Conservation (phyloP, 331 rosid genomes). For the Quercus phellos region DNA sequence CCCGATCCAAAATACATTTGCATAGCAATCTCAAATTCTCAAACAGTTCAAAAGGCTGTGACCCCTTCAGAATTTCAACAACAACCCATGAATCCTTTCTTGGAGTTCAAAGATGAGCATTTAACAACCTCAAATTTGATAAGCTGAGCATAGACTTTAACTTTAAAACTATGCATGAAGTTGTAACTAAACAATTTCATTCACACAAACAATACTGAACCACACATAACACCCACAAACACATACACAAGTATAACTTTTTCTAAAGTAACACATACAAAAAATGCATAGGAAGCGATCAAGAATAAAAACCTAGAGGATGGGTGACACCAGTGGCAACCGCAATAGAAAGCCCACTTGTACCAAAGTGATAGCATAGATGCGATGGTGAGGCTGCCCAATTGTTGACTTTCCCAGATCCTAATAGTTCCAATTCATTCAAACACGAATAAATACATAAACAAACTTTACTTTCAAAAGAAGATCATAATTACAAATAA, state of each 20-base stretch:
- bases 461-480: neutral
- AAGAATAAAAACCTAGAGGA: constrained; percentile 58
- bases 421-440: constrained; percentile 24
- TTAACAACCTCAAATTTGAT: neutral
- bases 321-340: constrained; percentile 75
- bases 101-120: neutral
- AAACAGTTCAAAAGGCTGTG: neutral
- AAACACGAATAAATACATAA: neutral
- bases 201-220: neutral
- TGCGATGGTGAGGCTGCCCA: constrained; percentile 64
- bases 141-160: no score
- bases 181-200: neutral
- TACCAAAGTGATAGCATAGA: constrained; percentile 60
- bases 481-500: neutral
- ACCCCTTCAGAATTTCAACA: neutral
- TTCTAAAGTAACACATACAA: neutral
- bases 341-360: constrained; percentile 84
- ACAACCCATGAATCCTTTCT: neutral
- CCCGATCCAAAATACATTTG: neutral
- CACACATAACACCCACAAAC: neutral
- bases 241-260: neutral
- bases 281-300: neutral
- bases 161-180: neutral
- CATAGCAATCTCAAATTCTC: neutral
- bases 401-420: constrained; percentile 22